Conservation (phyloP, 257 asterid species). For the Nicotiana otophora region DNA sequence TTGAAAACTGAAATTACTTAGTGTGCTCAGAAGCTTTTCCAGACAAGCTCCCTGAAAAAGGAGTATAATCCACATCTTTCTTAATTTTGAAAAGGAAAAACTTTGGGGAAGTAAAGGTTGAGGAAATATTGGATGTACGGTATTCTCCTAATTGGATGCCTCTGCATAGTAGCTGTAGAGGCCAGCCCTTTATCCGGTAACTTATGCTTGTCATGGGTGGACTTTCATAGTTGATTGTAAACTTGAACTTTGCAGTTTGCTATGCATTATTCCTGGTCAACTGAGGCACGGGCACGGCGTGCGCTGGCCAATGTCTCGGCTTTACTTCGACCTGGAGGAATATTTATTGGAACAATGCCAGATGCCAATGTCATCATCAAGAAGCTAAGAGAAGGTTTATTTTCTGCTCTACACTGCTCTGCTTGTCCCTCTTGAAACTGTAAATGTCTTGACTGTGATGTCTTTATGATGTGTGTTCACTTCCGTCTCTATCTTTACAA, state of each 20-base stretch:
- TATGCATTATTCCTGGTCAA: constrained; percentile 98
- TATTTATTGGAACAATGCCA: constrained; percentile 97
- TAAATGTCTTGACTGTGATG: not conserved
- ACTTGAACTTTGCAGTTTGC: constrained; percentile 67
- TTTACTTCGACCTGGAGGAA: constrained; percentile 95
- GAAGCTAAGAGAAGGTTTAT: constrained; percentile 85
- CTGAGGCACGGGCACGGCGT: constrained; percentile 94
- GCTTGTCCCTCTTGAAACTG: not conserved
- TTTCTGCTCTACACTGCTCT: not conserved
- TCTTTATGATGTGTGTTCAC: not conserved
- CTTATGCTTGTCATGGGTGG: not conserved
- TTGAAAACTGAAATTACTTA: not conserved
- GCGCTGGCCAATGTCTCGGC: constrained; percentile 94
- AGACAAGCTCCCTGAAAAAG: not conserved
- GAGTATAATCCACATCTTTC: not conserved
- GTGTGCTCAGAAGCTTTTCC: not conserved
- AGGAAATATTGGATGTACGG: not conserved
- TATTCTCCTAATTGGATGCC: not conserved
- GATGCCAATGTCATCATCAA: constrained; percentile 90
- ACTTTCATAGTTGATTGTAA: not conserved
- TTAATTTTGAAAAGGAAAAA: not conserved
- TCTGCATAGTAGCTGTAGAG: not conserved
- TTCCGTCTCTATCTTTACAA: not conserved
- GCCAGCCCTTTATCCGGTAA: not conserved
- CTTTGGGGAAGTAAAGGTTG: not conserved